These are phyloP conservation scores for Trametes versicolor DNA, from an alignment of 1,284 basidiomycete species.

Conservation along the genomic window DNA sequence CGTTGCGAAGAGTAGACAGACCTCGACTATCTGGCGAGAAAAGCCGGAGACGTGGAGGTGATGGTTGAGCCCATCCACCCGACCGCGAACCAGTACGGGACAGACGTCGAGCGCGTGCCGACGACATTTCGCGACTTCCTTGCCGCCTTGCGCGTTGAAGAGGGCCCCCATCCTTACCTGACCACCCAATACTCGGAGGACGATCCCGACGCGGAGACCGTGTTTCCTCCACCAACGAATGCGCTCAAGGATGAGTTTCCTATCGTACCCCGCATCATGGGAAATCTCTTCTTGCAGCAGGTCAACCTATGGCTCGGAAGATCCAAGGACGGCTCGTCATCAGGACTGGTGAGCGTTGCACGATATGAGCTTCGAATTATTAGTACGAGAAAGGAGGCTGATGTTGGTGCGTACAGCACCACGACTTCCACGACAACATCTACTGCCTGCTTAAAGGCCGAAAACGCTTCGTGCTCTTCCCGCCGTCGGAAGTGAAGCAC, in stretches of 20 bases:
- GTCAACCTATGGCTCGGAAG: constrained; percentile 47
- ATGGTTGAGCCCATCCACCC: constrained; percentile 46
- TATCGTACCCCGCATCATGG: constrained; percentile 44
- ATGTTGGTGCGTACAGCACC: constrained; percentile 37
- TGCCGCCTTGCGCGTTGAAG: constrained; percentile 29
- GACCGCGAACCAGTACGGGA: constrained; percentile 41
- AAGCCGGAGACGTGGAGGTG: constrained; percentile 42
- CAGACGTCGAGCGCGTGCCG: constrained; percentile 41
- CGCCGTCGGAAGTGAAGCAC: constrained; percentile 39
- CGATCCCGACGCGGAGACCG: constrained; percentile 41
- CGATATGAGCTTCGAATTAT: background rate
- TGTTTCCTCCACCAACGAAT: constrained; percentile 45
- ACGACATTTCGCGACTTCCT: constrained; percentile 43
- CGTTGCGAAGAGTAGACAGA: constrained; percentile 35
- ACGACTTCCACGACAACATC: constrained; percentile 49
- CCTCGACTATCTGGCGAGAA: constrained; percentile 38
- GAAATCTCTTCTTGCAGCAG: constrained; percentile 46
- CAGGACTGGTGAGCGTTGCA: constrained; percentile 41
- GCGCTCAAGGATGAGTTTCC: constrained; percentile 45
- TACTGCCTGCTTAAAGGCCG: constrained; percentile 45
- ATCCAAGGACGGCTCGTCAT: constrained; percentile 44
- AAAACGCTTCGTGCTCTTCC: constrained; percentile 48
- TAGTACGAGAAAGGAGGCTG: too few species aligned
- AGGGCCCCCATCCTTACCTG: constrained; percentile 42
- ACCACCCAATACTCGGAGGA: constrained; percentile 47